A percentile compares a stretch with the other conserved stretches of the same genome.
phyloP scores from a whole-genome alignment of 495 filamentous ascomycete species.

The Tuber aestivum region DNA sequence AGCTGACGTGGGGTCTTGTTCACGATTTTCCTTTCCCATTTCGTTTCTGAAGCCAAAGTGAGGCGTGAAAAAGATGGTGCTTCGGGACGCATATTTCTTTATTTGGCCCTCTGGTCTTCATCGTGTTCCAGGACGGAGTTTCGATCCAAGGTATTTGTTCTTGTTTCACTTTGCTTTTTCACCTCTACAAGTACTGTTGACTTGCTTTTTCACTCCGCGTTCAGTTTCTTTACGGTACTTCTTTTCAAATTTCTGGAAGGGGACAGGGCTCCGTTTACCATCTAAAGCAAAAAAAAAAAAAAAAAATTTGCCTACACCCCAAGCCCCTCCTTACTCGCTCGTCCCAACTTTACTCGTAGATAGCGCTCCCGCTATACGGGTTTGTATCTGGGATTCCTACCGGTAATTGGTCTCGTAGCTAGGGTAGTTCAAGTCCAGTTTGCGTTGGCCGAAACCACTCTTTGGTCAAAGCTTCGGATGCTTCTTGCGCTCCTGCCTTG shows the following conservation, averaged over 20 bases:
- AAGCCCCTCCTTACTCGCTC: constrained; percentile 9
- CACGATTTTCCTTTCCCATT: not conserved
- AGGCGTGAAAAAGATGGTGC: not conserved
- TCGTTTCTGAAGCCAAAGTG: not conserved
- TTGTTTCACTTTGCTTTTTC: constrained; percentile 19
- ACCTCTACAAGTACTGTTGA: not conserved
- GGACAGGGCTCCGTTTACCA: constrained; percentile 2
- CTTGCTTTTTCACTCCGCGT: constrained; percentile 20
- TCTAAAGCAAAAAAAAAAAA: constrained; percentile 4
- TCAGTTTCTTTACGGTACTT: not conserved
- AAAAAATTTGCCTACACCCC: constrained; percentile 11
- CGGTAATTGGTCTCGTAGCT: constrained; percentile 7
- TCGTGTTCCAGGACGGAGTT: not conserved
- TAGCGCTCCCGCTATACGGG: not conserved
- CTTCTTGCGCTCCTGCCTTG: constrained; percentile 51
- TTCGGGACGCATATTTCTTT: not conserved
- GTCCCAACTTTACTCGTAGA: constrained; percentile 4
- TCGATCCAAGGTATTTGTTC: constrained; percentile 8
- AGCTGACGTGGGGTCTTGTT: not conserved
- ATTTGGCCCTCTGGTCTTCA: not conserved
- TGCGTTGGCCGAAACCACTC: constrained; percentile 54
- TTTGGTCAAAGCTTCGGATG: constrained; percentile 49
- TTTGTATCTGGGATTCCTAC: not conserved
- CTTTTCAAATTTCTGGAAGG: constrained; percentile 9
- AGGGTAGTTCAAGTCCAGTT: constrained; percentile 35